Percentiles rank a stretch among this genome's conserved stretches.
Conservation (phyloP, 345 rosid species). For the Pugionium dolabratum region DNA sequence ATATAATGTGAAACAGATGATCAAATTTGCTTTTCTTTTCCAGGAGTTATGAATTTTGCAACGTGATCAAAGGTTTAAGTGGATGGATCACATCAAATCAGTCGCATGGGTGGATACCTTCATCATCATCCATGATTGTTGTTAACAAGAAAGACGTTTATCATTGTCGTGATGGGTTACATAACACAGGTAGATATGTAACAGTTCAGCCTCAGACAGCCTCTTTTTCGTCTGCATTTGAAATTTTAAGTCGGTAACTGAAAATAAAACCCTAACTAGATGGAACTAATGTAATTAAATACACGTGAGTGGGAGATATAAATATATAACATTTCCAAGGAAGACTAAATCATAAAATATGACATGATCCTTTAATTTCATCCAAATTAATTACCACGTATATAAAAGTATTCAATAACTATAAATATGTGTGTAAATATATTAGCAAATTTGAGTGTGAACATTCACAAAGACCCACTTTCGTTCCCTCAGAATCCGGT, state of each 20-base stretch:
- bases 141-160: slow-evolving; percentile 38
- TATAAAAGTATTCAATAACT: too few relatives aligned
- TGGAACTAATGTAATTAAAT: slow-evolving; percentile 22
- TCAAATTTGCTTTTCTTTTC: slow-evolving; percentile 14
- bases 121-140: slow-evolving; percentile 37
- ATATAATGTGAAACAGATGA: not conserved
- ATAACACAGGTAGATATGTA: slow-evolving; percentile 11
- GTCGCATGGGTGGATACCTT: slow-evolving; percentile 28
- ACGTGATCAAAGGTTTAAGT: slow-evolving; percentile 20
- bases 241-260: slow-evolving; percentile 10
- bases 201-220: not conserved
- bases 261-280: slow-evolving; percentile 31
- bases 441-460: too few relatives aligned
- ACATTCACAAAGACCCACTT: slow-evolving; percentile 21
- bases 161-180: slow-evolving; percentile 24
- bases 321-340: slow-evolving; percentile 40
- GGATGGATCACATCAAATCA: slow-evolving; percentile 30
- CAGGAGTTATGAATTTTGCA: slow-evolving; percentile 6
- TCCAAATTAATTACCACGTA: too few relatives aligned
- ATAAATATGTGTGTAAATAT: too few relatives aligned
- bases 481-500: slow-evolving; percentile 40
- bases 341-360: slow-evolving; percentile 40
- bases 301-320: slow-evolving; percentile 36
- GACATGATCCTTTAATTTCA: slow-evolving; percentile 39
- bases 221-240: not conserved